Conservation (phyloP, 495 filamentous ascomycete species). For the Clohesyomyces aquaticus region DNA sequence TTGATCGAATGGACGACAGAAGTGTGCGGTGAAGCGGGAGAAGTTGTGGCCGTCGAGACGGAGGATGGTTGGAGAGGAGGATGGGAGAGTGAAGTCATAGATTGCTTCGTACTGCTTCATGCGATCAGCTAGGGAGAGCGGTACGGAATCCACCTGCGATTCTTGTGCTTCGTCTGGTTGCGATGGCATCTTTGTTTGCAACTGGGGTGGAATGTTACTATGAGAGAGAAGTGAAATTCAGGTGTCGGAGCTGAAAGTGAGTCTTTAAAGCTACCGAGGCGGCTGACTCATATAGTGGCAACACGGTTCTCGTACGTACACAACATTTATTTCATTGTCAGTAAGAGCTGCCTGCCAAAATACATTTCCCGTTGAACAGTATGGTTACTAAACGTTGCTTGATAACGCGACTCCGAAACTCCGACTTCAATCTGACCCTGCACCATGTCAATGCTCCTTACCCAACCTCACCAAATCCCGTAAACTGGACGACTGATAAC, state of each 20-base stretch:
- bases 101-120: slow-evolving; percentile 30
- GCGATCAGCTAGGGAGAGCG: slow-evolving; percentile 19
- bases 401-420: too few relatives aligned
- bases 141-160: background rate
- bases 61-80: slow-evolving; percentile 17
- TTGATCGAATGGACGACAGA: slow-evolving; percentile 23
- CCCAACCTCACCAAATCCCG: slow-evolving; percentile 5
- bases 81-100: slow-evolving; percentile 14
- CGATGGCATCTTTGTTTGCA: background rate
- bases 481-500: background rate
- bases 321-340: too few relatives aligned
- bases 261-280: too few relatives aligned
- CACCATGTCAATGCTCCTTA: too few relatives aligned
- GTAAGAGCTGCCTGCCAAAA: too few relatives aligned
- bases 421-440: too few relatives aligned
- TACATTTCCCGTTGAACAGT: too few relatives aligned
- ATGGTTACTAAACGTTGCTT: too few relatives aligned
- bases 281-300: too few relatives aligned
- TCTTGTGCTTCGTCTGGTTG: background rate
- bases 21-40: slow-evolving; percentile 20
- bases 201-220: background rate
- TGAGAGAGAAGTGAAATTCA: too few relatives aligned
- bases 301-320: too few relatives aligned
- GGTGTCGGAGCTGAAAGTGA: too few relatives aligned
- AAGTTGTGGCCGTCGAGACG: slow-evolving; percentile 34